Evolutionary conservation across 371 early-diverging fungal genomes (phyloP).

Genomic region (Mortierella sp.): DNA sequence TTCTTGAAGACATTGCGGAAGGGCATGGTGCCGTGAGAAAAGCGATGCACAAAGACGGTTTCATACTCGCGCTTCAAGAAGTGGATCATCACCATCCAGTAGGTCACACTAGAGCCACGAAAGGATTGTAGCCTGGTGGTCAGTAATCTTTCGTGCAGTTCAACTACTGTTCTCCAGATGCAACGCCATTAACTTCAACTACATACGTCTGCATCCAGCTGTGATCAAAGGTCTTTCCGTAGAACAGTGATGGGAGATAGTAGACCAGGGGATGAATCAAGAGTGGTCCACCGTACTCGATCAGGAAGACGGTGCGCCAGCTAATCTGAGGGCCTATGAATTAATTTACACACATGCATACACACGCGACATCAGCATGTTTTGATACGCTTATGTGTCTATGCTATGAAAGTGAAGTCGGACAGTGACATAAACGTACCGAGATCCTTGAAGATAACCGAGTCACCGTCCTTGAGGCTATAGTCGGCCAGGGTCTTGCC

Average conservation of each 20-base stretch:
- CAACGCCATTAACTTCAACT: not conserved
- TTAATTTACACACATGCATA: not conserved
- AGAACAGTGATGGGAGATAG: slow-evolving; percentile 73
- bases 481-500: slow-evolving; percentile 70
- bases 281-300: slow-evolving; percentile 95
- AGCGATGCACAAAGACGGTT: slow-evolving; percentile 94
- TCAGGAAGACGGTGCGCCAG: slow-evolving; percentile 94
- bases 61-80: slow-evolving; percentile 95
- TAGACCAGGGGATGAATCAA: slow-evolving; percentile 90
- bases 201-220: slow-evolving; percentile 73
- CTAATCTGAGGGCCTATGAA: slow-evolving; percentile 88
- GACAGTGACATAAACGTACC: slow-evolving; percentile 49
- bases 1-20: slow-evolving; percentile 94
- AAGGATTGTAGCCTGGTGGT: too few relatives aligned
- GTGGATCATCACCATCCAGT: slow-evolving; percentile 81
- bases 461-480: slow-evolving; percentile 70
- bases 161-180: too few relatives aligned
- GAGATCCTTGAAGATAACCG: slow-evolving; percentile 87
- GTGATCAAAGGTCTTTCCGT: slow-evolving; percentile 73
- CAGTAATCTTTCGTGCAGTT: too few relatives aligned
- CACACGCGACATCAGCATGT: too few relatives aligned
- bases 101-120: slow-evolving; percentile 61
- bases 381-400: too few relatives aligned
- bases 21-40: slow-evolving; percentile 96
- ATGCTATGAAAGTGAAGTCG: too few relatives aligned